A percentile compares a stretch with the other conserved stretches of the same genome.
Evolutionary conservation across 1,284 basidiomycete species (phyloP).

Genomic region (Tetrapyrgos nigripes): DNA sequence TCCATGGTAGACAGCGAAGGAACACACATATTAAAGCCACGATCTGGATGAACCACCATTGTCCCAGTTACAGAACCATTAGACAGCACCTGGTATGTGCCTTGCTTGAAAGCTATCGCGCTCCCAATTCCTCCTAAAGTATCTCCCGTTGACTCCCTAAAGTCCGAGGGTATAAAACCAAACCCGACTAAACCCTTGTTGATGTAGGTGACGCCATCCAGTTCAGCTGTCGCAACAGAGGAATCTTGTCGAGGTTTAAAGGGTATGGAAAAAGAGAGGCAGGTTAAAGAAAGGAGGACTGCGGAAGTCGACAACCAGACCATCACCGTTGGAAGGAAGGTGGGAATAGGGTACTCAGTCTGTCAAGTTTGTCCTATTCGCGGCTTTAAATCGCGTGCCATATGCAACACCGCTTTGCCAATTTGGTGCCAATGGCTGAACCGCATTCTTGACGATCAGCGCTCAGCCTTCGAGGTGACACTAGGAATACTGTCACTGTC

Average conservation of each 20-base stretch:
- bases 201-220: conserved; percentile 32
- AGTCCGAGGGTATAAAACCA: conserved; percentile 46
- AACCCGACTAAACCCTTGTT: conserved; percentile 48
- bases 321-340: not conserved
- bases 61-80: conserved; percentile 47
- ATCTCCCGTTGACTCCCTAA: conserved; percentile 46
- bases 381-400: not conserved
- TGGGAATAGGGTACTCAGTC: not conserved
- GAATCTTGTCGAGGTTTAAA: conserved; percentile 4
- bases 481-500: no score
- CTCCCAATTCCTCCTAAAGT: conserved; percentile 50
- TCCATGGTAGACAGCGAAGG: no score
- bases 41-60: conserved; percentile 58
- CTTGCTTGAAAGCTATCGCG: conserved; percentile 44
- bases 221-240: conserved; percentile 19
- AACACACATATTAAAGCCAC: conserved; percentile 55
- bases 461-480: no score
- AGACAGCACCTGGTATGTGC: conserved; percentile 31
- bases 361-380: not conserved
- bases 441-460: no score
- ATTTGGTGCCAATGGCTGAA: no score
- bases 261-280: not conserved
- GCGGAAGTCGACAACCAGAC: not conserved
- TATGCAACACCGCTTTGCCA: not conserved
- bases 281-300: not conserved